A percentile compares a stretch with the other conserved stretches of the same genome.
Evolutionary conservation across 768 basidiomycete species (phyloP).

Genomic region (Antrodiella citrinella): DNA sequence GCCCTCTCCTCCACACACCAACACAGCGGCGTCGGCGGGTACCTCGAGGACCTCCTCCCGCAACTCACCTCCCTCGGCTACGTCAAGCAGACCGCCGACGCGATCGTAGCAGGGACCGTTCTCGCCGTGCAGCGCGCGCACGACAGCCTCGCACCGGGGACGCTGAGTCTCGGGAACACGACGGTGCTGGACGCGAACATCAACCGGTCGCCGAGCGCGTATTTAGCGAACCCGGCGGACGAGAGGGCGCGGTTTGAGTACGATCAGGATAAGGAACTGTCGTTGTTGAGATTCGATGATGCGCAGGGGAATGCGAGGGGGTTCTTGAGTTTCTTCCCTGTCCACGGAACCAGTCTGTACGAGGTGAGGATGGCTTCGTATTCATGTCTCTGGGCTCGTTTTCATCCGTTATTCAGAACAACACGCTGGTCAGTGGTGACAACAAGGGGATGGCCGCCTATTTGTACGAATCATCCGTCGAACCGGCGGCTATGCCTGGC

Average conservation of each 20-base stretch:
- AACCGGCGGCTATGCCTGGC: slow-evolving; percentile 61
- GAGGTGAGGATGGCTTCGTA: slow-evolving; percentile 41
- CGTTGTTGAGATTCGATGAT: slow-evolving; percentile 60
- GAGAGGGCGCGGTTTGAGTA: slow-evolving; percentile 61
- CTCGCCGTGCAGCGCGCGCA: slow-evolving; percentile 64
- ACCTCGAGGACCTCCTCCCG: slow-evolving; percentile 70
- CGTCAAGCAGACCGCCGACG: slow-evolving; percentile 62
- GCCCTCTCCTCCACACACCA: slow-evolving; percentile 72
- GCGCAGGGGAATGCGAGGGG: slow-evolving; percentile 48
- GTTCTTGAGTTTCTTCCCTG: slow-evolving; percentile 67
- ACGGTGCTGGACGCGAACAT: slow-evolving; percentile 61
- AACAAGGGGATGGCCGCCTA: slow-evolving; percentile 86
- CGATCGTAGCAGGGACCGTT: slow-evolving; percentile 64
- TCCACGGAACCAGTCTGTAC: slow-evolving; percentile 78
- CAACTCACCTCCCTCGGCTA: slow-evolving; percentile 71
- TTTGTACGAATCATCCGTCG: slow-evolving; percentile 57
- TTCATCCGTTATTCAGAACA: slow-evolving; percentile 51
- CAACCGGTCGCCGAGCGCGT: slow-evolving; percentile 71
- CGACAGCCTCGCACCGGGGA: slow-evolving; percentile 48
- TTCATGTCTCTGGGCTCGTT: too few species aligned
- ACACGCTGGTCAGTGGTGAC: slow-evolving; percentile 72
- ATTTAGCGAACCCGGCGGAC: slow-evolving; percentile 63
- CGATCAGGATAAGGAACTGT: slow-evolving; percentile 71
- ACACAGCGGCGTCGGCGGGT: slow-evolving; percentile 74
- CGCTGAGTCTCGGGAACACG: slow-evolving; percentile 57